Percentiles rank a stretch among this genome's conserved stretches.
Evolutionary conservation across 2,329 filamentous ascomycete species (phyloP).

Genomic region (Colletotrichum kahawae): DNA sequence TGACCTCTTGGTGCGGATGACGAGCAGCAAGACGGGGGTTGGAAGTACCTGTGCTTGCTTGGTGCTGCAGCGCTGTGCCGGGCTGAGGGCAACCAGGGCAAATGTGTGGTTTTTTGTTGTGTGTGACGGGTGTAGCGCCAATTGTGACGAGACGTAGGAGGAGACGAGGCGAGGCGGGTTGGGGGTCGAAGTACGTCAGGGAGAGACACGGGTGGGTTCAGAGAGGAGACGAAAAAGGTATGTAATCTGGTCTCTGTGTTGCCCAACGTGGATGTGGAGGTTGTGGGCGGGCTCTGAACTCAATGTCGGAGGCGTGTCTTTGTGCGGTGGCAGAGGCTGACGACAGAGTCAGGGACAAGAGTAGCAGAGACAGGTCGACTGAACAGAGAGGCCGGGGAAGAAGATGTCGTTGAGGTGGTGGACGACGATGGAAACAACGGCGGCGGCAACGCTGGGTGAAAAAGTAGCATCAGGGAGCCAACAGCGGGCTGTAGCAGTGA

Average conservation of each 20-base stretch:
- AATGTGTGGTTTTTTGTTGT: neutral
- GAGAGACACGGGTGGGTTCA: neutral
- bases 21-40: neutral
- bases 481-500: neutral
- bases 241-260: neutral
- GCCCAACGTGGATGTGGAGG: slow-evolving; percentile 1
- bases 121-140: slow-evolving; percentile 4
- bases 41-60: neutral
- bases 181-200: neutral
- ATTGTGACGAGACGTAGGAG: neutral
- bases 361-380: neutral
- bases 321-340: neutral
- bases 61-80: neutral
- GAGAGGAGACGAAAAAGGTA: neutral
- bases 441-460: neutral
- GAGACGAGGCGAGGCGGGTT: neutral
- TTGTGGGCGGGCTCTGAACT: neutral
- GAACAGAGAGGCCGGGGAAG: neutral
- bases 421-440: neutral
- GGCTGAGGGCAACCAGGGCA: neutral
- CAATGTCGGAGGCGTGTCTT: neutral
- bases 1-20: neutral
- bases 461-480: neutral
- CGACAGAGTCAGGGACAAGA: neutral
- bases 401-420: neutral